Conservation (phyloP, 805 yeast genomes). For the Wickerhamomyces queroliae region DNA sequence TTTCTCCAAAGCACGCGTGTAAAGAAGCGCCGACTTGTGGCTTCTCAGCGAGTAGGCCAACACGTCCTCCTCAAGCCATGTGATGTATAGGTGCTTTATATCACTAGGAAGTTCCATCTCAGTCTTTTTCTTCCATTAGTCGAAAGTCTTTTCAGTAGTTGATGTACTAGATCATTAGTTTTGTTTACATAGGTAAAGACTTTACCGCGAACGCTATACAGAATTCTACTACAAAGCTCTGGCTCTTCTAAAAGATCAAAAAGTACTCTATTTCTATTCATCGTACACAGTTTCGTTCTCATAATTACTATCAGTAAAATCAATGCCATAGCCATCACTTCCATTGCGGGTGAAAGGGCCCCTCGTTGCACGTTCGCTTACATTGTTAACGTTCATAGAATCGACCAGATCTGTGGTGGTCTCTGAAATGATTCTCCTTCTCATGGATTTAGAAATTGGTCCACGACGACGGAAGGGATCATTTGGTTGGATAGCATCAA, state of each 20-base stretch:
- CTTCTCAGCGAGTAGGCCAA: constrained; percentile 40
- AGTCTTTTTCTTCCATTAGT: too few relatives aligned
- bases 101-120: constrained; percentile 39
- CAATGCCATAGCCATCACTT: too few relatives aligned
- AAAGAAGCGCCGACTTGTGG: constrained; percentile 46
- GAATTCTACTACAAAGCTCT: too few relatives aligned
- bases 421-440: not conserved
- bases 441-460: not conserved
- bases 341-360: too few relatives aligned
- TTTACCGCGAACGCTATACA: too few relatives aligned
- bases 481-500: constrained; percentile 9
- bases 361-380: too few relatives aligned
- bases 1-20: constrained; percentile 50
- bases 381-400: not conserved
- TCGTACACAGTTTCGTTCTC: too few relatives aligned
- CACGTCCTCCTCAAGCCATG: constrained; percentile 55
- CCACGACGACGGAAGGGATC: not conserved
- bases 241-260: too few relatives aligned
- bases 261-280: too few relatives aligned
- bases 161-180: not conserved
- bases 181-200: not conserved
- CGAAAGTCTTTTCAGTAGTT: not conserved
- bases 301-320: too few relatives aligned
- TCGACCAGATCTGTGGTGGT: not conserved
- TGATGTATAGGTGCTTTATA: constrained; percentile 43